These are phyloP conservation scores for Uronychia binucleata DNA, from an alignment of 73 alveolate genomes.

Conservation along the genomic window DNA sequence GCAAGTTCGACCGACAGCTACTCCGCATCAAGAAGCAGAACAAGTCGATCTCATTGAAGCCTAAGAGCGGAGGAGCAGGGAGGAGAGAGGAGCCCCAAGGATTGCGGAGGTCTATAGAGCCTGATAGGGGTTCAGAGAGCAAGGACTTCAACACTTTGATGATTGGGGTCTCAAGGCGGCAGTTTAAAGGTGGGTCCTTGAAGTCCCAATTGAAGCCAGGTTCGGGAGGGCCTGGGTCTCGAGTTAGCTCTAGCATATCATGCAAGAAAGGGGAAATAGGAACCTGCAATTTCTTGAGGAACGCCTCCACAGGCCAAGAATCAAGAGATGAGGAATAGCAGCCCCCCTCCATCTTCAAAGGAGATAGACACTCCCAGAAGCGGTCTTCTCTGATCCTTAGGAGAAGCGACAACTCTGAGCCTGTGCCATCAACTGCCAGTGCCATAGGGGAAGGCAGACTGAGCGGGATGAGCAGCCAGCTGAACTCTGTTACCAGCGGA, in stretches of 20 bases:
- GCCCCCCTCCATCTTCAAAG: not conserved
- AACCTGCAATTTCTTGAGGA: no score
- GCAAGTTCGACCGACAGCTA: not conserved
- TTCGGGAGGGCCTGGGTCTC: not conserved
- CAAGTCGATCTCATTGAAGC: not conserved
- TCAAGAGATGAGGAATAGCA: not conserved
- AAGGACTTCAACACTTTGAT: no score
- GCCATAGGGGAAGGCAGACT: not conserved
- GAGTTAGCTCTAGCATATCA: no score
- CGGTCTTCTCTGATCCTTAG: not conserved
- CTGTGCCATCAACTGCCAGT: not conserved
- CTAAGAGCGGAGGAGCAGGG: not conserved
- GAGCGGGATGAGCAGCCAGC: not conserved
- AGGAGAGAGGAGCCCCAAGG: not conserved
- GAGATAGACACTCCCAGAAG: not conserved
- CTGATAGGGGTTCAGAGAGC: no score
- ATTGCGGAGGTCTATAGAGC: not conserved
- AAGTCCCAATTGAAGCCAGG: not conserved
- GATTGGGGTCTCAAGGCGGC: no score
- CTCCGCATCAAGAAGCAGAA: not conserved
- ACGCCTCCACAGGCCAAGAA: no score
- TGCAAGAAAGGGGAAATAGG: no score
- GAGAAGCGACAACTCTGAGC: not conserved
- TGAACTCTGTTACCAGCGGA: not conserved
- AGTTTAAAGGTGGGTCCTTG: no score